Evolutionary conservation across 768 basidiomycete genomes (phyloP), one percentile per base, ranked within the genome.

Genomic region (Lyophyllum shimeji): DNA sequence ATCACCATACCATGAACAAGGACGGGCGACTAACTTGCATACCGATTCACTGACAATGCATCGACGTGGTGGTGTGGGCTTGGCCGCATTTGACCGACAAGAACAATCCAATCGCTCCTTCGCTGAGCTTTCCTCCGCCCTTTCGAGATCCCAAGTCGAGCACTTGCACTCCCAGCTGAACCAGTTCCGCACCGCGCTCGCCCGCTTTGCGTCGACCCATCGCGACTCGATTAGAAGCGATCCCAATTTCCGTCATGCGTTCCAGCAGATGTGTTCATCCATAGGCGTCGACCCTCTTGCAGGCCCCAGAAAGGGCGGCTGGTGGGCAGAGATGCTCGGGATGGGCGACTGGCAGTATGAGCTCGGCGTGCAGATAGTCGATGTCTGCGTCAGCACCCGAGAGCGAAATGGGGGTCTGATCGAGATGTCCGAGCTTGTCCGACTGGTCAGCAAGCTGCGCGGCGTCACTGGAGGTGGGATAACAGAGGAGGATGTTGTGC

Each of bases 321-420:
- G 92, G 85, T 97, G 94, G 93, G 87, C 89, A 2, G 94, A 95
- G 67, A 75, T 94, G 65, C 81, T 95, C 33, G 88, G 87, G 7
- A 72, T 97, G 52, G 87, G 93, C 15, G 97, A 98, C 68, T 98
- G 95, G 93, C 90, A 95, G 64, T 90, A 93, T 67, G 95, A 97
- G 65, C 82, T 98, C 6, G 93, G 94, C 9, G 93, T 98, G 37
- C 96, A 96, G 74, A 90, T 96, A 58, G 93, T 97, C 49, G 93
- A 94, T 67, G 82, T 95, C 42, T 95, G 93, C 63, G 88, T 95
- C 44, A 89, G 83, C 74, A 95, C 91, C 15, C 78, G 93, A 54
- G 90, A 91, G 61, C 76, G 87, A 44, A 98, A 98, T 64, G 97
- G 97, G 0, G 97, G 97, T 0, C 72, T 99, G 50, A 93, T 99